phyloP scores from a whole-genome alignment of 2,329 filamentous ascomycete genomes.

The Sclerotinia subarctica region DNA sequence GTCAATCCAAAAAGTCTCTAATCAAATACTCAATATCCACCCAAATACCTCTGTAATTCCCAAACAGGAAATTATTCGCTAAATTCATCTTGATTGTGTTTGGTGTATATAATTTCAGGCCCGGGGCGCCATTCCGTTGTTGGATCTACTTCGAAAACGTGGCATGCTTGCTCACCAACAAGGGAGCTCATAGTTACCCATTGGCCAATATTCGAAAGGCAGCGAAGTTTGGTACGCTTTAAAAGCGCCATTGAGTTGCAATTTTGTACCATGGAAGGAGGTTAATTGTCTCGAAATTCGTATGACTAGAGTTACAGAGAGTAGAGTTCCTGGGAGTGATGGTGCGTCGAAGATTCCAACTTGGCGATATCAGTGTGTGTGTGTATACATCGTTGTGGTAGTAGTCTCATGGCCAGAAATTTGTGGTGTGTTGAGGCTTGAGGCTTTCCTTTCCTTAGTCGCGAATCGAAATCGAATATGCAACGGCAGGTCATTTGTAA shows the following conservation, averaged over 20 bases:
- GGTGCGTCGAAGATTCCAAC: background rate
- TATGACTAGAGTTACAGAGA: constrained; percentile 10
- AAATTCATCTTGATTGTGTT: constrained; percentile 15
- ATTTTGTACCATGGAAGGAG: constrained; percentile 14
- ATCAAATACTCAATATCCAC: background rate
- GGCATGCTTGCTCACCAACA: constrained; percentile 21
- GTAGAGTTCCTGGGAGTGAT: background rate
- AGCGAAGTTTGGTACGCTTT: background rate
- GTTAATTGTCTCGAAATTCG: constrained; percentile 3
- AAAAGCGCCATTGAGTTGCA: constrained; percentile 3
- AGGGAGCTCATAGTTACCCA: background rate
- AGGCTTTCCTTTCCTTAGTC: constrained; percentile 9
- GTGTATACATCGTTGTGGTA: background rate
- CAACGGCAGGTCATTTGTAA: constrained; percentile 8
- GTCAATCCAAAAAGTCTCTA: constrained; percentile 10
- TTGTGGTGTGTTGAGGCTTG: constrained; percentile 4
- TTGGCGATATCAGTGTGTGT: constrained; percentile 6
- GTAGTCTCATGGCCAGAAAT: background rate
- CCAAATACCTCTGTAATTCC: background rate
- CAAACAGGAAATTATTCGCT: constrained; percentile 7
- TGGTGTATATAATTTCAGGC: background rate
- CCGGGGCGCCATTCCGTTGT: constrained; percentile 7
- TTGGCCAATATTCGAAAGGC: constrained; percentile 6
- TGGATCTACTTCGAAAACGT: constrained; percentile 18
- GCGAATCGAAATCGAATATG: constrained; percentile 17